Base-by-base conservation (phyloP, 805 yeast species). In the Kuraishia ogatae region DNA sequence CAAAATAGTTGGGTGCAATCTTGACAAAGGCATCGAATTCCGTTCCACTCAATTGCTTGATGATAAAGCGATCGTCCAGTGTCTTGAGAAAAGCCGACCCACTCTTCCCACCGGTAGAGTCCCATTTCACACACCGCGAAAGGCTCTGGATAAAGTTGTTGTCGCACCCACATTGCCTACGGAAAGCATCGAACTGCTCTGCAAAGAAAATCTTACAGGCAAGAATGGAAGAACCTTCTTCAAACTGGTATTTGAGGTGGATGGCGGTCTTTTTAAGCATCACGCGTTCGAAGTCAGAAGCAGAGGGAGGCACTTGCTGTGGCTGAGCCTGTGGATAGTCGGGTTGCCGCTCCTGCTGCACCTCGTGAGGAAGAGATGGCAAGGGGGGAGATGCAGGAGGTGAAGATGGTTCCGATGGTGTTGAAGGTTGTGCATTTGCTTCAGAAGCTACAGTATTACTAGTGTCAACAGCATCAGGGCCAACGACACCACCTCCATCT, bases 1-100 rank as follows among this genome's bases (percentile, higher is more conserved):
- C 96, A 73, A 94, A 94, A 70, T 94, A 94, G 60, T 92, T 89
- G 5, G 98, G 98, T 0, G 99, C 97, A 75, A 96, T 90, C 56
- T 87, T 88, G 28, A 92, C 87, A 75, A 94, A 94, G 15, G 97
- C 89, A 60, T 94, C 98, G 55, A 93, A 75, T 68, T 94, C 99
- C 1, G 87, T 78, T 61, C 87, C 89, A 4, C 96, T 85, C 49
- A 94, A 73, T 64, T 94, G 97, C 70, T 94, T 94, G 50, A 94
- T 82, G 53, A 94, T 88, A 59, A 91, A 85, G 57, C 98, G 72
- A 64, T 91, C 89, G 70, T 94, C 99, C 50, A 89, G 71, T 0
- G 99, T 94, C 65, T 94, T 94, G 68, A 94, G 74, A 67, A 94
- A 94, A 1, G 90, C 89, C 2, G 97, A 90, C 0, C 98, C 97